phyloP scores from a whole-genome alignment of 1,284 basidiomycete species.

The Chalciporus sp. region DNA sequence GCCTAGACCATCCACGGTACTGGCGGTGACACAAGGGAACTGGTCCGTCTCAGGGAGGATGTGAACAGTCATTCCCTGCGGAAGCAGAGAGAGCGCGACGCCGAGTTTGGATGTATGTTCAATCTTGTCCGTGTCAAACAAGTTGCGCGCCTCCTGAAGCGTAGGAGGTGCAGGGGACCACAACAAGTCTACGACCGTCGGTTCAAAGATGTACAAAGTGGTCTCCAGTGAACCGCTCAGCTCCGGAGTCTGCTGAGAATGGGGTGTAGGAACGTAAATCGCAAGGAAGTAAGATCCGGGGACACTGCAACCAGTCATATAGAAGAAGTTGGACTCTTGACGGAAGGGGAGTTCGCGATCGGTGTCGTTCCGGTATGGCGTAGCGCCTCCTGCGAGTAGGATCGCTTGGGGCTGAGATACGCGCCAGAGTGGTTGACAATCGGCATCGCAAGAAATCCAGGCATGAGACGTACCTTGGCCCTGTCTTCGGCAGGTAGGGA shows the following conservation, averaged over 20 bases:
- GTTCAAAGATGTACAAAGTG: slow-evolving; percentile 76
- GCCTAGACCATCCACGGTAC: slow-evolving; percentile 20
- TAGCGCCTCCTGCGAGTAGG: slow-evolving; percentile 60
- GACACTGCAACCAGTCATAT: slow-evolving; percentile 78
- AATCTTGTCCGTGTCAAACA: slow-evolving; percentile 62
- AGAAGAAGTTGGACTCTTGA: slow-evolving; percentile 87
- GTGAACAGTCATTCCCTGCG: slow-evolving; percentile 64
- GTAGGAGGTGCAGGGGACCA: slow-evolving; percentile 87
- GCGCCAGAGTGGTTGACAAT: background rate
- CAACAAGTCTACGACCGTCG: slow-evolving; percentile 74
- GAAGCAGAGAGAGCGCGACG: slow-evolving; percentile 51
- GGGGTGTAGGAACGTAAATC: slow-evolving; percentile 45
- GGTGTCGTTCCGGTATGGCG: slow-evolving; percentile 80
- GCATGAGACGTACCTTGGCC: slow-evolving; percentile 45
- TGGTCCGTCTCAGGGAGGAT: slow-evolving; percentile 60
- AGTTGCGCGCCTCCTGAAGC: slow-evolving; percentile 53
- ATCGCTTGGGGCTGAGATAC: slow-evolving; percentile 59
- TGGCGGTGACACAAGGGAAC: slow-evolving; percentile 53
- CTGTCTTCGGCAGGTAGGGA: slow-evolving; percentile 50
- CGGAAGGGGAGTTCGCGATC: slow-evolving; percentile 84
- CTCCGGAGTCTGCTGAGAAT: background rate
- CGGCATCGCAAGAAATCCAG: background rate
- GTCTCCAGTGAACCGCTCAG: slow-evolving; percentile 35
- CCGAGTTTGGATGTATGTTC: slow-evolving; percentile 53
- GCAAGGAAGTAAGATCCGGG: slow-evolving; percentile 73